Evolutionary conservation across 1,284 basidiomycete species (phyloP), one percentile per base, ranked within the genome.

Genomic region (Ustilago lituana): DNA sequence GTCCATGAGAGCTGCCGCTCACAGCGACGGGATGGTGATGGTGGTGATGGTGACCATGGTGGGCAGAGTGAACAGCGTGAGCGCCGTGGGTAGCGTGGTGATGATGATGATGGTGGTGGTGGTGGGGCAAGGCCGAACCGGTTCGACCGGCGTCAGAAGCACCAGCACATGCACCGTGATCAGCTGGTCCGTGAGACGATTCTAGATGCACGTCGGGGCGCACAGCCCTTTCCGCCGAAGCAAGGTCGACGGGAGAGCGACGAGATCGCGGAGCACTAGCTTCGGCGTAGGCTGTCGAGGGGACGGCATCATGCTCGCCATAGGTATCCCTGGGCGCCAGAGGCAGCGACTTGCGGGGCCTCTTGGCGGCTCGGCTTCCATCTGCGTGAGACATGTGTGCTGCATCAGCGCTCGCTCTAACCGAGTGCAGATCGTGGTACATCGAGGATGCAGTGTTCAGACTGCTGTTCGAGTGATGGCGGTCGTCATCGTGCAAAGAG

Each of bases 101-200:
- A 35, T 73, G 70, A 27, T 71, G 67, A 26, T 77, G 75, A 36
- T 65, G 72, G 27, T 74, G 74, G 26, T 70, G 64, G 19, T 63
- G 53, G 27, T 75, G 70, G n/a, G 56, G 56, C 27, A 49, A 51
- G 5, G 55, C 24, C 44, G 58, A 47, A n/a, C 26, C 44, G 2
- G 40, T 32, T 37, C 54, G 50, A 36, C 27, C 39, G 11, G 32
- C 37, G 26, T 59, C 55, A 2, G 58, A 12, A 12, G 33, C 47
- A 12, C 35, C 23, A 22, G 31, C 29, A 32, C 49, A 58, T 39
- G 63, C 47, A 32, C 37, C 47, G 14, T 61, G 69, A 47, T 72
- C 55, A 50, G 67, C 23, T 47, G 60, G 36, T 5, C 31, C 48
- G 32, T 44, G 52, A 9, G 48, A n/a, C 32, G 52, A 36, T 38